These are phyloP conservation scores for Phialophora chinensis DNA, from an alignment of 2,329 filamentous ascomycete species.

Conservation along the genomic window DNA sequence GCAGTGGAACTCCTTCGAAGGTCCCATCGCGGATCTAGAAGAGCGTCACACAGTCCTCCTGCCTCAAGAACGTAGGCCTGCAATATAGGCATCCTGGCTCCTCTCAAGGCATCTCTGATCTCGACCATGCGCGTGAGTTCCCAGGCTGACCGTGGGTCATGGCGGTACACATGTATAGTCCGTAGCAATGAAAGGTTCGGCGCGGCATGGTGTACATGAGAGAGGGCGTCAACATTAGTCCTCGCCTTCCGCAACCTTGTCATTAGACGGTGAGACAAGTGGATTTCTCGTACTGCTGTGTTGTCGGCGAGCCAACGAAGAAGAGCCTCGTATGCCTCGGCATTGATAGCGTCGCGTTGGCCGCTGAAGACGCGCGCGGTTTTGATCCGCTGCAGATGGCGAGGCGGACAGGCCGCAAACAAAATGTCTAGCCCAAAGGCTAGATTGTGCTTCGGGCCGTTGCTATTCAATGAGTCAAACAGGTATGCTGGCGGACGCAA, in stretches of 20 bases:
- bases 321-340: conserved; percentile 33
- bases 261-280: conserved; percentile 28
- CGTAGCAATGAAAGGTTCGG: conserved; percentile 9
- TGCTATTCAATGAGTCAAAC: conserved; percentile 6
- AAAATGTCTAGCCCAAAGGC: conserved; percentile 14
- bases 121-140: conserved; percentile 21
- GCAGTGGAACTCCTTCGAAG: conserved; percentile 18
- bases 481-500: conserved; percentile 18
- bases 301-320: conserved; percentile 31
- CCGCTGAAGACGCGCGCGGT: conserved; percentile 26
- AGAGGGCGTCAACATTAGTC: conserved; percentile 3
- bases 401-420: conserved; percentile 14
- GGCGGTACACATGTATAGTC: conserved; percentile 24
- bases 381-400: conserved; percentile 24
- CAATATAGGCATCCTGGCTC: conserved; percentile 8
- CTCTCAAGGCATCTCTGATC: conserved; percentile 10
- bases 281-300: conserved; percentile 24
- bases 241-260: conserved; percentile 28
- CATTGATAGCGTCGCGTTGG: conserved; percentile 30
- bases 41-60: conserved; percentile 10
- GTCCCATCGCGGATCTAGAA: conserved; percentile 33
- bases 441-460: conserved; percentile 18
- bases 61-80: conserved; percentile 18
- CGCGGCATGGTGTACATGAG: not conserved
- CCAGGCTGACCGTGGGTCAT: conserved; percentile 16